These are phyloP conservation scores for Kappamyces sp. DNA, from an alignment of 192 early-diverging fungal genomes.

Conservation along the genomic window DNA sequence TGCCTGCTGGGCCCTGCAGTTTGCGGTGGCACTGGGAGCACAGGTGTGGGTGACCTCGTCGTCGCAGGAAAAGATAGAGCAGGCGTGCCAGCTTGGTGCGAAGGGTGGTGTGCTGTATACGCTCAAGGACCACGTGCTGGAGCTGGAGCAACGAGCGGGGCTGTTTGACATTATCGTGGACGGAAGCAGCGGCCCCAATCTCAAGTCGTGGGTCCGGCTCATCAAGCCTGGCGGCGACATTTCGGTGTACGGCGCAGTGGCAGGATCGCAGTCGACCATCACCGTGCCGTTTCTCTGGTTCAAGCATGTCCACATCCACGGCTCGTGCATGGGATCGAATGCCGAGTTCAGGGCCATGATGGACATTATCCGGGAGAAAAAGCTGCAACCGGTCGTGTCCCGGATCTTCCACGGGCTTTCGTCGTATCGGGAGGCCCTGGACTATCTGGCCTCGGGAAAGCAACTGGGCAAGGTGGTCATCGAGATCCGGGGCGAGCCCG, in stretches of 20 bases:
- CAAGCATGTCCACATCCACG: slow-evolving; percentile 58
- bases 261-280: slow-evolving; percentile 33
- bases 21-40: slow-evolving; percentile 60
- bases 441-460: too few relatives aligned
- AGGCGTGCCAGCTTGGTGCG: slow-evolving; percentile 58
- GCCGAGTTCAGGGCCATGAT: slow-evolving; percentile 58
- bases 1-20: slow-evolving; percentile 60
- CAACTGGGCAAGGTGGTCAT: neutral
- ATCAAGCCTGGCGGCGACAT: slow-evolving; percentile 34
- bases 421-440: too few relatives aligned
- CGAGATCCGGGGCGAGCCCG: neutral
- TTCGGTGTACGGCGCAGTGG: slow-evolving; percentile 56
- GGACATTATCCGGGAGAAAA: slow-evolving; percentile 48
- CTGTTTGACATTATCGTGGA: slow-evolving; percentile 56
- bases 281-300: slow-evolving; percentile 47
- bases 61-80: slow-evolving; percentile 52
- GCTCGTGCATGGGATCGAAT: slow-evolving; percentile 61
- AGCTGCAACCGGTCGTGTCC: slow-evolving; percentile 48
- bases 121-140: slow-evolving; percentile 36
- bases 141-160: slow-evolving; percentile 35
- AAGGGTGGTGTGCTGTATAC: slow-evolving; percentile 67
- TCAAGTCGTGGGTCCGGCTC: slow-evolving; percentile 30
- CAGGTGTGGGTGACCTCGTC: slow-evolving; percentile 68
- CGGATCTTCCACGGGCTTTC: slow-evolving; percentile 16
- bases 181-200: slow-evolving; percentile 55